phyloP scores from a whole-genome alignment of 768 basidiomycete genomes.

The Mycena maculata region DNA sequence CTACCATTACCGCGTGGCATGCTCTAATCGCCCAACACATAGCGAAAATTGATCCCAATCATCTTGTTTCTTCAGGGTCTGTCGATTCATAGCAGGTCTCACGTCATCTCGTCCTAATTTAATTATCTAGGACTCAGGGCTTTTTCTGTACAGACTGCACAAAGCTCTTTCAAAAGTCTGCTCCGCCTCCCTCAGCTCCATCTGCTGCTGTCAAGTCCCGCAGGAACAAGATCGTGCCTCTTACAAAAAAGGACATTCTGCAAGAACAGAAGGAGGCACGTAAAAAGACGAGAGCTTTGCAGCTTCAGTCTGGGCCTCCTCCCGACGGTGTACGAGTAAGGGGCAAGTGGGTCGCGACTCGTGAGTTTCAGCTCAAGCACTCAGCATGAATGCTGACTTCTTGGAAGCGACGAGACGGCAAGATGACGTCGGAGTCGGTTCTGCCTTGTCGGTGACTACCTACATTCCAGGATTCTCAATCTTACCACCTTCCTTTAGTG shows the following conservation, averaged over 20 bases:
- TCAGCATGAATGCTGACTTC: constrained; percentile 21
- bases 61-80: constrained; percentile 73
- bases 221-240: constrained; percentile 45
- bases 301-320: constrained; percentile 46
- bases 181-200: constrained; percentile 53
- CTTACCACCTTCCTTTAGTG: constrained; percentile 31
- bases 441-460: constrained; percentile 49
- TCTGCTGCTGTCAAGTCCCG: constrained; percentile 54
- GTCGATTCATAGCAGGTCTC: too few species aligned
- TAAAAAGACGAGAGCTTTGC: constrained; percentile 56
- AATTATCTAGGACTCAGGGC: constrained; percentile 56
- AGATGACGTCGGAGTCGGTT: constrained; percentile 54
- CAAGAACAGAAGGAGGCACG: constrained; percentile 60
- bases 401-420: constrained; percentile 61
- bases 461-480: background rate
- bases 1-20: constrained; percentile 70
- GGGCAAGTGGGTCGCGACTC: constrained; percentile 69
- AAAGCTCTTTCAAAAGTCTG: constrained; percentile 60
- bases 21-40: constrained; percentile 58
- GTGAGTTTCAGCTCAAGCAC: constrained; percentile 45
- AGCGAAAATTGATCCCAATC: constrained; percentile 65
- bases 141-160: constrained; percentile 68
- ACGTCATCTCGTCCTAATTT: background rate
- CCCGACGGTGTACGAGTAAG: constrained; percentile 61
- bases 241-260: constrained; percentile 61